phyloP scores from a whole-genome alignment of 352 stramenopile genomes.

The Pythium phragmiticola region DNA sequence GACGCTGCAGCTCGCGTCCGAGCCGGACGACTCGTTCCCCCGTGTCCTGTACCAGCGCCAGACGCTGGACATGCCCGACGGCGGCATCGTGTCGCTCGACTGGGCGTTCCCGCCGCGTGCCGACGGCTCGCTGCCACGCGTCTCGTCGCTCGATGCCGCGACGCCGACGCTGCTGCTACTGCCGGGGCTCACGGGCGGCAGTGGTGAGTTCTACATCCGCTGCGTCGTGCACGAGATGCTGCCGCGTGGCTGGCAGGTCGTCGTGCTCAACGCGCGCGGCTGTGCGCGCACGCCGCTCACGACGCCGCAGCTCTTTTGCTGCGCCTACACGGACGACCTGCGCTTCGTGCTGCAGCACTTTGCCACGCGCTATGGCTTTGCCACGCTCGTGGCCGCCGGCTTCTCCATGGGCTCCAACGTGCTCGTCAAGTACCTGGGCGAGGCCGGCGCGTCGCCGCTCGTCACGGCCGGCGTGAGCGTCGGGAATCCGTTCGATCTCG shows the following conservation, averaged over 20 bases:
- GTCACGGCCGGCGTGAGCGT: constrained; percentile 53
- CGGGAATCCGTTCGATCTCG: constrained; percentile 69
- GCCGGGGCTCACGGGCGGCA: constrained; percentile 58
- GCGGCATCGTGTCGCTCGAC: constrained; percentile 68
- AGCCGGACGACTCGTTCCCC: constrained; percentile 35
- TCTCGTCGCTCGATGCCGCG: constrained; percentile 33
- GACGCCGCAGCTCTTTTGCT: constrained; percentile 61
- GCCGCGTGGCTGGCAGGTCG: constrained; percentile 55
- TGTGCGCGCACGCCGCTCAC: constrained; percentile 60
- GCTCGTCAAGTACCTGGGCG: constrained; percentile 73
- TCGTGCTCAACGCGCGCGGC: constrained; percentile 73
- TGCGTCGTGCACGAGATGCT: constrained; percentile 39
- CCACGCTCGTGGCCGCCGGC: constrained; percentile 46
- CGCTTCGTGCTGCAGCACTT: constrained; percentile 44
- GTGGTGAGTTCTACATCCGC: constrained; percentile 68
- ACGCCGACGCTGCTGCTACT: constrained; percentile 51
- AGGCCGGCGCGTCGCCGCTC: constrained; percentile 39
- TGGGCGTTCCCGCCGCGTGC: constrained; percentile 48
- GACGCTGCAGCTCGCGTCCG: constrained; percentile 46
- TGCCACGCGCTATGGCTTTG: constrained; percentile 40
- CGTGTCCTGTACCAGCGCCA: constrained; percentile 52
- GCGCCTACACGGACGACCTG: constrained; percentile 68
- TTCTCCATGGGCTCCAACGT: constrained; percentile 79
- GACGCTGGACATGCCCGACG: constrained; percentile 58
- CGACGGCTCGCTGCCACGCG: constrained; percentile 16